These are phyloP conservation scores for Talaromyces sp. DNA, from an alignment of 2,329 filamentous ascomycete species.

Conservation along the genomic window DNA sequence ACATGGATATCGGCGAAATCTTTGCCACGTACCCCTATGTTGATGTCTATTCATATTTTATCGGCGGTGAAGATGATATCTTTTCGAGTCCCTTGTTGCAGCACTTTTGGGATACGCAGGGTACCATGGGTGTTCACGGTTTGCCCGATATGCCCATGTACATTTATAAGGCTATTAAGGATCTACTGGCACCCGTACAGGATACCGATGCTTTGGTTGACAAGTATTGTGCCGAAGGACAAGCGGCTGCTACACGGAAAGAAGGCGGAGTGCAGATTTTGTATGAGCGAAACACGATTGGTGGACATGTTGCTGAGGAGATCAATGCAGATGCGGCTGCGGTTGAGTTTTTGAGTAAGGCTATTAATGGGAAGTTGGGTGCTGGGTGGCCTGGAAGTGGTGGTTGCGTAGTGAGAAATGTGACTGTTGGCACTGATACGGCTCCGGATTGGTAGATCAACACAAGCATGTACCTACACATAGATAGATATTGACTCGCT, in stretches of 20 bases:
- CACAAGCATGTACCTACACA: neutral
- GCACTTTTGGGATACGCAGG: conserved; percentile 2
- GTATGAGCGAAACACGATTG: conserved; percentile 16
- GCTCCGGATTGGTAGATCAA: conserved; percentile 10
- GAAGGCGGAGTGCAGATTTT: conserved; percentile 5
- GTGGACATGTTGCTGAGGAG: conserved; percentile 12
- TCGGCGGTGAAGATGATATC: conserved; percentile 5
- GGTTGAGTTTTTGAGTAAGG: conserved; percentile 8
- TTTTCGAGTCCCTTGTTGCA: neutral
- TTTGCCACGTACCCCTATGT: neutral
- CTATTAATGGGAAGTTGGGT: conserved; percentile 1
- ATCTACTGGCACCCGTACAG: conserved; percentile 5
- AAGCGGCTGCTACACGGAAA: neutral
- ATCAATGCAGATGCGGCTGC: neutral
- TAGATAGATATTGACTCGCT: neutral
- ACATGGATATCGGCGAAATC: neutral
- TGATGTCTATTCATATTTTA: conserved; percentile 14
- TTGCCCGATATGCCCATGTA: conserved; percentile 13
- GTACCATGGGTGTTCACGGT: conserved; percentile 8
- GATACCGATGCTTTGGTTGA: conserved; percentile 3
- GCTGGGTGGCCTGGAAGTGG: conserved; percentile 8
- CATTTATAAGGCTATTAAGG: conserved; percentile 15
- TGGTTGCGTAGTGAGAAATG: conserved; percentile 14
- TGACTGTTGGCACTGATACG: conserved; percentile 14
- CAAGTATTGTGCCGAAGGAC: conserved; percentile 3